Evolutionary conservation across 306 rosid species (phyloP), one percentile per base, ranked within the genome.

Genomic region (Arachis stenosperma): DNA sequence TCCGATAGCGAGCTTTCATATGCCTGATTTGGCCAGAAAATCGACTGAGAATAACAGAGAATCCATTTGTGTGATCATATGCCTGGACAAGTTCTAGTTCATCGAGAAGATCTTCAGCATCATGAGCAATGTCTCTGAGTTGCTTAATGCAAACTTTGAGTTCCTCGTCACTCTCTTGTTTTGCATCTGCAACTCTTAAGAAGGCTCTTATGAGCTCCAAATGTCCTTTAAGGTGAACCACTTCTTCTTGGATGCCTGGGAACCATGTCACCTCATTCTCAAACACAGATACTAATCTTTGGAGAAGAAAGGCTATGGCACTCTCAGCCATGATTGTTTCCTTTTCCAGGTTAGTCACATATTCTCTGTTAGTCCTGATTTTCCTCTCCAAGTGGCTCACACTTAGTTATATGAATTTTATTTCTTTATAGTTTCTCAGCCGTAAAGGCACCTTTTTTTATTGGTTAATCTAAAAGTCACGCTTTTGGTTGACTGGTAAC

Each of bases 141-240:
- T 84, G 90, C 80, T 65, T 81, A 36, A 74, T 73, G 84, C 88
- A 84, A 43, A 77, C 75, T 67, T 74, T 81, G 78, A 84, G 78
- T 76, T 81, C 86, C 10, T 79, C 86, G 40, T 81, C 79, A 4
- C 48, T 66, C 0, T 79, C 81, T 74, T 81, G 78, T 17, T 61
- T 39, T 17, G 80, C 85, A 74, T 84, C 88, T 27, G 88, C 88
- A 62, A 12, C 75, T 69, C 71, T 71, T 51, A 86, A 59, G 75
- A 61, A 81, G 67, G 85, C 81, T 63, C 41, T 77, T 43, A 78
- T 75, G 3, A 46, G 75, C 67, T 86, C 88, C 47, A 86, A 52
- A 47, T 62, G 68, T 30, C 33, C 79, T 52, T 63, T 79, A 12
- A 79, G 74, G 52, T 10, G n/a, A 48, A 30, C 81, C 52, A 68